Percentiles rank a stretch among this genome's conserved stretches.
Conservation (phyloP, 352 stramenopile species). For the Blastocystis sp. region DNA sequence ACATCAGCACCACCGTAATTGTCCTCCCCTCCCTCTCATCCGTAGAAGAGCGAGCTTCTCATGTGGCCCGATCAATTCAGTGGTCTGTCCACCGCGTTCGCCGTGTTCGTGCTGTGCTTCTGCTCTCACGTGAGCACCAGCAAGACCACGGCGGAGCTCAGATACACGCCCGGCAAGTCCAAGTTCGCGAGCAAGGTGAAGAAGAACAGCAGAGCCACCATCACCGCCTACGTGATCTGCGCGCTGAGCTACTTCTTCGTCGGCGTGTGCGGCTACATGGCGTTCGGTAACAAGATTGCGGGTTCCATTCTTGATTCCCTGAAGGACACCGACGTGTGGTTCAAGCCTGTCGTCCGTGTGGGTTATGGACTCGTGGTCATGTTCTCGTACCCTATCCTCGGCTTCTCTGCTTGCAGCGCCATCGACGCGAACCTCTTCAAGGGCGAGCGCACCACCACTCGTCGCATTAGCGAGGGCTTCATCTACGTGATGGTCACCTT, state of each 20-base stretch:
- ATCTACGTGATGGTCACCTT: conserved; percentile 13
- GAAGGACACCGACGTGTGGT: conserved; percentile 34
- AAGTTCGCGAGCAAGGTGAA: conserved; percentile 55
- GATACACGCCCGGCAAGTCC: conserved; percentile 4
- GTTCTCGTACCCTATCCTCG: conserved; percentile 65
- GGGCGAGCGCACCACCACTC: neutral
- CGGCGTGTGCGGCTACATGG: conserved; percentile 65
- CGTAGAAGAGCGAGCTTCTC: conserved; percentile 39
- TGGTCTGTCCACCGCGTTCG: conserved; percentile 54
- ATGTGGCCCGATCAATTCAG: neutral
- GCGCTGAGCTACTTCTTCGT: conserved; percentile 53
- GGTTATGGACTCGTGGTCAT: conserved; percentile 64
- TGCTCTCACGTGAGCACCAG: conserved; percentile 59
- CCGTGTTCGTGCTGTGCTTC: conserved; percentile 61
- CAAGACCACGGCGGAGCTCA: conserved; percentile 42
- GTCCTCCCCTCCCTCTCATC: neutral
- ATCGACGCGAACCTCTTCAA: conserved; percentile 40
- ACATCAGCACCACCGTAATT: neutral
- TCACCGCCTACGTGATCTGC: conserved; percentile 43
- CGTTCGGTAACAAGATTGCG: conserved; percentile 39
- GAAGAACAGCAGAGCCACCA: conserved; percentile 21
- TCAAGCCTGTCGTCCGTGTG: conserved; percentile 41
- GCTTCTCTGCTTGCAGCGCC: conserved; percentile 20
- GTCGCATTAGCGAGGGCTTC: conserved; percentile 29
- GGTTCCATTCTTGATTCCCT: conserved; percentile 62